Percentiles rank a stretch among this genome's conserved stretches.
These are phyloP conservation scores for Hippophae rhamnoides DNA, from an alignment of 306 rosid species.

Conservation along the genomic window DNA sequence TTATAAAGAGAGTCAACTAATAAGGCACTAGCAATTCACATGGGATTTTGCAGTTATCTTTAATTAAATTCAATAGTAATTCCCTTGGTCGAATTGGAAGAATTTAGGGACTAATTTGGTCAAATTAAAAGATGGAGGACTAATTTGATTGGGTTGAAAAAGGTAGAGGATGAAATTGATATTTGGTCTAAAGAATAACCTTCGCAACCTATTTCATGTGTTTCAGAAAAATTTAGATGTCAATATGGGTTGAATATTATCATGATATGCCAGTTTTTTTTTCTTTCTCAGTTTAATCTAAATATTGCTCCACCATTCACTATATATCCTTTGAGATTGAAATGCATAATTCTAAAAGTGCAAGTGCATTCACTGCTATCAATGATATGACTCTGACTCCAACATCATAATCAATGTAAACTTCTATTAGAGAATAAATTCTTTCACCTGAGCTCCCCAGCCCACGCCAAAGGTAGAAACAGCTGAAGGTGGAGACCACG, in stretches of 20 bases:
- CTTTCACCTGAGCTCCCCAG: conserved; percentile 93
- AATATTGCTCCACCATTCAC: neutral
- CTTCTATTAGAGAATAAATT: conserved; percentile 8
- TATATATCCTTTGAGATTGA: too few relatives aligned
- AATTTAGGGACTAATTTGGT: too few relatives aligned
- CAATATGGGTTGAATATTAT: too few relatives aligned
- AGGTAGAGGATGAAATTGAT: neutral
- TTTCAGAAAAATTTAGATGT: neutral
- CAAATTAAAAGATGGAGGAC: too few relatives aligned
- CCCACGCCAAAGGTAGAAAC: conserved; percentile 78
- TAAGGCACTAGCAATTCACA: too few relatives aligned
- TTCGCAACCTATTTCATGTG: neutral
- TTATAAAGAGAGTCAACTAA: too few relatives aligned
- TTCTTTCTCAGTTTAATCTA: too few relatives aligned
- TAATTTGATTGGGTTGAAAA: too few relatives aligned
- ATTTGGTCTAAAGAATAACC: neutral
- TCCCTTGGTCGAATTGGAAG: too few relatives aligned
- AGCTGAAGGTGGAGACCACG: conserved; percentile 99
- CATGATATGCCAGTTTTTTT: too few relatives aligned
- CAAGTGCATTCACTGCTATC: neutral
- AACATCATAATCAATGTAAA: conserved; percentile 1
- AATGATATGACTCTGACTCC: neutral
- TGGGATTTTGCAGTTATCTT: too few relatives aligned
- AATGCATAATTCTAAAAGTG: neutral
- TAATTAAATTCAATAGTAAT: too few relatives aligned